Percentiles rank a stretch among this genome's conserved stretches.
phyloP scores from a whole-genome alignment of 345 rosid genomes.

The Eucalyptus dawsonii region DNA sequence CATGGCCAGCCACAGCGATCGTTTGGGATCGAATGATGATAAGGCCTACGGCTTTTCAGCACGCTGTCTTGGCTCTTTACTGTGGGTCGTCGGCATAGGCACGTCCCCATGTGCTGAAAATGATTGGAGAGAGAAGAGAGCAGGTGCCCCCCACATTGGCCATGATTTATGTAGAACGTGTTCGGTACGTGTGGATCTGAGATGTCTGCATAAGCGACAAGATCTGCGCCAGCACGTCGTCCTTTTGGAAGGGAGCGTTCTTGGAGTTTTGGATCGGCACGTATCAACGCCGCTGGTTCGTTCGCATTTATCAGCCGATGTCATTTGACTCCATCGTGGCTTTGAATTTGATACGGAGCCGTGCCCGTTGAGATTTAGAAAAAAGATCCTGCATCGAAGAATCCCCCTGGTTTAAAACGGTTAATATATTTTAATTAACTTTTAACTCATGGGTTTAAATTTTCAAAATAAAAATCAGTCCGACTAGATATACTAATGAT shows the following conservation, averaged over 20 bases:
- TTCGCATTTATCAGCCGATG: neutral
- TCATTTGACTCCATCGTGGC: neutral
- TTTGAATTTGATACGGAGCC: neutral
- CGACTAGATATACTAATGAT: accelerated
- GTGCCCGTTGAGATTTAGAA: no score
- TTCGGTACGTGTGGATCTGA: neutral
- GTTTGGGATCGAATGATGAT: accelerated
- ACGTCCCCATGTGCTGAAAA: neutral
- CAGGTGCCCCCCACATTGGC: neutral
- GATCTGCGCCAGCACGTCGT: neutral
- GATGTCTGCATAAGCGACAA: neutral
- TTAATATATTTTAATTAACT: no score
- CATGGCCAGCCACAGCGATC: neutral
- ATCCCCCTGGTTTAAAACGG: no score
- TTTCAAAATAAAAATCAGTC: accelerated
- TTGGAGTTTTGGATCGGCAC: neutral
- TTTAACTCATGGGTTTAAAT: no score
- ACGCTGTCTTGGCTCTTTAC: neutral
- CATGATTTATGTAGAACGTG: neutral
- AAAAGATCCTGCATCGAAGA: no score
- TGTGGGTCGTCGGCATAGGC: neutral
- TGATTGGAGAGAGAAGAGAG: neutral
- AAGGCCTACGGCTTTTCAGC: neutral
- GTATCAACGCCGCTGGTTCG: neutral
- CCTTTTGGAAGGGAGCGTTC: neutral